Evolutionary conservation across 2,329 filamentous ascomycete species (phyloP), one percentile per base, ranked within the genome.

Genomic region (Aureobasidium sp.): DNA sequence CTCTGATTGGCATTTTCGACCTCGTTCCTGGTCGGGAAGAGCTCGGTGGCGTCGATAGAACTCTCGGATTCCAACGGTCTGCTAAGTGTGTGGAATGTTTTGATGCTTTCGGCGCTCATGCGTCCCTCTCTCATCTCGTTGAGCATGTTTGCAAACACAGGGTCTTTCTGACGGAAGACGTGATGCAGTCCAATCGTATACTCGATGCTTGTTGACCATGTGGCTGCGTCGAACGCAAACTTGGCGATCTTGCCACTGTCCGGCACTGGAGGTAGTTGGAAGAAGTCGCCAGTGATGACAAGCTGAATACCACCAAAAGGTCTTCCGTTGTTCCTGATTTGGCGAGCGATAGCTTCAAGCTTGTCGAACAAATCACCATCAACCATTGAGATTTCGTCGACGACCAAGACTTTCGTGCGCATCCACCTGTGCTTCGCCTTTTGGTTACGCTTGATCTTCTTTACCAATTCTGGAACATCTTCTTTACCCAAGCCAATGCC

Each of bases 351-450:
- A 63, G 88, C 84, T 63, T 95, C 91, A 19, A 99, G 81, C 73
- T 99, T 99, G 77, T 99, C 94, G 66, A 97, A 99, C 0, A 99
- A 79, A 35, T 96, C 92, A 1, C 90, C 94, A 68, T 99, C 94
- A 4, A 99, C 92, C 95, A 99, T 99, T 13, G 94, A 97, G 3
- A 99, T 86, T 71, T 99, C 94, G 73, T 99, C 94, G 67, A 99
- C 84, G 66, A 99, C 81, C 25, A 99, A 81, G 13, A 90, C 84
- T 69, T 92, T 95, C 0, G 91, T 95, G 60, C 85, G 84, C 65
- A 95, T 76, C 95, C 95, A 99, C 42, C 93, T 84, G 64, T 85
- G 87, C 70, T 89, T 93, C 23, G 91, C 90, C 71, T 96, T 97
- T 19, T 83, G 80, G 66, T 97, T 96, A 61, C 85, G 84, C 67